Conservation (phyloP, 2,329 filamentous ascomycete species). For the Ophiostoma ips region DNA sequence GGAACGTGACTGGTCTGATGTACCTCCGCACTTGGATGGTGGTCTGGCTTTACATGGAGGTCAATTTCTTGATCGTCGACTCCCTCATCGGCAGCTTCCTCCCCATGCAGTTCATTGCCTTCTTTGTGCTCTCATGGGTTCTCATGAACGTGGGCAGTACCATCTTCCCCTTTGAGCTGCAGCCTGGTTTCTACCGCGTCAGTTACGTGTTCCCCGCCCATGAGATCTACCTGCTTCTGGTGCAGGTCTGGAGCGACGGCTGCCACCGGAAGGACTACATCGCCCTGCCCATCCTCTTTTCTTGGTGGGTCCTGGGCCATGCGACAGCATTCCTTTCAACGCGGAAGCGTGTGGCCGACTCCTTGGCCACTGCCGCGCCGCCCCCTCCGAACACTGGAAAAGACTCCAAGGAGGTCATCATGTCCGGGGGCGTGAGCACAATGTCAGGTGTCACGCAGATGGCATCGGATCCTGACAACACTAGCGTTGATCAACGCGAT, state of each 20-base stretch:
- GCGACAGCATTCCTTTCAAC: neutral
- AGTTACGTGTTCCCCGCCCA: slow-evolving; percentile 27
- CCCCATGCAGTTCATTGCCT: neutral
- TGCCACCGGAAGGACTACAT: slow-evolving; percentile 26
- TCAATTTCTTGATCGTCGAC: slow-evolving; percentile 4
- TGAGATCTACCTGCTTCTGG: slow-evolving; percentile 24
- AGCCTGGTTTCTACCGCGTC: slow-evolving; percentile 26
- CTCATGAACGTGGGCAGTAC: slow-evolving; percentile 28
- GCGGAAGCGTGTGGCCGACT: neutral
- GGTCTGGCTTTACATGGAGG: slow-evolving; percentile 22
- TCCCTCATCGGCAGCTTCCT: slow-evolving; percentile 2
- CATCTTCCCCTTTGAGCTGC: slow-evolving; percentile 29
- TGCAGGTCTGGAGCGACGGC: slow-evolving; percentile 28
- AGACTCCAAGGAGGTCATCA: too few relatives aligned
- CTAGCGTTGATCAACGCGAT: too few relatives aligned
- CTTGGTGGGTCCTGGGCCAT: slow-evolving; percentile 16
- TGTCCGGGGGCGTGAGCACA: too few relatives aligned
- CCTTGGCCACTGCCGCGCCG: too few relatives aligned
- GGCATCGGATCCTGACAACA: too few relatives aligned
- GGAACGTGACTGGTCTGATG: slow-evolving; percentile 23
- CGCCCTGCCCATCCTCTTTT: slow-evolving; percentile 28
- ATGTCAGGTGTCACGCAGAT: too few relatives aligned
- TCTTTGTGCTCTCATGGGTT: slow-evolving; percentile 25
- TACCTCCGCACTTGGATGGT: slow-evolving; percentile 19
- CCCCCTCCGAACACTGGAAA: too few relatives aligned